Percentiles rank a stretch among this genome's conserved stretches.
Conservation (phyloP, 352 stramenopile species). For the Phytopythium cucurbitacearum region DNA sequence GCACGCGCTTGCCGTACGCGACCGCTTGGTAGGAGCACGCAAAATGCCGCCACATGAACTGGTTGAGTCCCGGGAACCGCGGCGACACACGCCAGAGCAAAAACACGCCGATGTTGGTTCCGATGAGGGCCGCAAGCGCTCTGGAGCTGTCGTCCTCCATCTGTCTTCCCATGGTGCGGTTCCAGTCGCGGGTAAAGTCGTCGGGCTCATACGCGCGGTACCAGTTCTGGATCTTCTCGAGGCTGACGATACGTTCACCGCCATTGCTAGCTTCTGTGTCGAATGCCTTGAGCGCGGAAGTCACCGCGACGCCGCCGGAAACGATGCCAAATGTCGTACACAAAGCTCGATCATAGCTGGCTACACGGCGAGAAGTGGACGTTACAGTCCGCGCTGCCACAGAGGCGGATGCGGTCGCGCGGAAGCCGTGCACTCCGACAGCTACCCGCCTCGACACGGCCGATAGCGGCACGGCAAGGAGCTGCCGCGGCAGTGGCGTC, state of each 20-base stretch:
- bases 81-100: conserved; percentile 72
- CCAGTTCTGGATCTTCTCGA: conserved; percentile 14
- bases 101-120: conserved; percentile 63
- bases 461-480: no score
- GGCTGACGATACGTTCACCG: conserved; percentile 3
- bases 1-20: conserved; percentile 51
- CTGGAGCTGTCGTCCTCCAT: conserved; percentile 61
- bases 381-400: background rate
- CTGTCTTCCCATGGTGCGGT: conserved; percentile 4
- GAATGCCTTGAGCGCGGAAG: conserved; percentile 12
- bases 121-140: conserved; percentile 57
- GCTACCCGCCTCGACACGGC: no score
- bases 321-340: conserved; percentile 48
- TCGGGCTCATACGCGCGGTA: conserved; percentile 21
- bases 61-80: conserved; percentile 32
- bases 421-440: no score
- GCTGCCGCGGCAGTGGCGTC: no score
- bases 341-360: conserved; percentile 33
- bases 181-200: conserved; percentile 19
- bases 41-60: conserved; percentile 83
- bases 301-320: conserved; percentile 38
- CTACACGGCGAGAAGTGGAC: background rate
- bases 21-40: conserved; percentile 79
- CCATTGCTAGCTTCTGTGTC: background rate
- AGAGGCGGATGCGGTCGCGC: no score